phyloP scores from a whole-genome alignment of 805 yeast genomes.

The Ogataea wickerhamii region DNA sequence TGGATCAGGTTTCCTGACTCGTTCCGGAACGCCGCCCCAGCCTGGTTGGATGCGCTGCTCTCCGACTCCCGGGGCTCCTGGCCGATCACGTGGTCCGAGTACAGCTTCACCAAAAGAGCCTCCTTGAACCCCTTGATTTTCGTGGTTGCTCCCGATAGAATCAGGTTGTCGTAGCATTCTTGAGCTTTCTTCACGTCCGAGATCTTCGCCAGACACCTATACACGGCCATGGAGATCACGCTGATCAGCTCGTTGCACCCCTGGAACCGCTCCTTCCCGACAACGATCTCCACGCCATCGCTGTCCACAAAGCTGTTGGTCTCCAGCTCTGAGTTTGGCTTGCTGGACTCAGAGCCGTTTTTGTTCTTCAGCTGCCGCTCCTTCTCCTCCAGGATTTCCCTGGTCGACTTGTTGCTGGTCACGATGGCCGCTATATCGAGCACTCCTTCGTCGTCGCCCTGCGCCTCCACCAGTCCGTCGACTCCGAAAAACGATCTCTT shows the following conservation, averaged over 20 bases:
- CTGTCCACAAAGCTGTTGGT: conserved; percentile 65
- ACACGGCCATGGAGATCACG: conserved; percentile 51
- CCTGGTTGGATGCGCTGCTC: conserved; percentile 12
- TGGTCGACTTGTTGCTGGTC: conserved; percentile 63
- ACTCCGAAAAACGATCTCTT: conserved; percentile 58
- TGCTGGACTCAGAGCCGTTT: conserved; percentile 8
- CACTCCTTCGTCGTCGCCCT: conserved; percentile 60
- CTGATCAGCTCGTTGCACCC: conserved; percentile 65
- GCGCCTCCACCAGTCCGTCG: conserved; percentile 38
- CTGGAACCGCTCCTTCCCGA: conserved; percentile 89
- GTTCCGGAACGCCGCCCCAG: conserved; percentile 29
- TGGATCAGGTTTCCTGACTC: conserved; percentile 22
- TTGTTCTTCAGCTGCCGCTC: conserved; percentile 24
- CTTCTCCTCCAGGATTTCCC: conserved; percentile 39
- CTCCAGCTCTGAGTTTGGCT: conserved; percentile 66
- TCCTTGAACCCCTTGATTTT: conserved; percentile 74
- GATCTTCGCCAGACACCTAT: conserved; percentile 49
- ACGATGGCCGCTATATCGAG: conserved; percentile 89
- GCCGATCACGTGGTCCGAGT: conserved; percentile 24
- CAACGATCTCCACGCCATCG: conserved; percentile 50
- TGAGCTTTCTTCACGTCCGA: conserved; percentile 66
- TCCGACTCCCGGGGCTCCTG: conserved; percentile 4
- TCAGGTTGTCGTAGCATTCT: conserved; percentile 79
- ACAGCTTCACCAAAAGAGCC: conserved; percentile 55
- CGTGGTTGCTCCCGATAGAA: conserved; percentile 75